Conservation (phyloP, 768 basidiomycete species). For the Paxillus ammoniavirescens region DNA sequence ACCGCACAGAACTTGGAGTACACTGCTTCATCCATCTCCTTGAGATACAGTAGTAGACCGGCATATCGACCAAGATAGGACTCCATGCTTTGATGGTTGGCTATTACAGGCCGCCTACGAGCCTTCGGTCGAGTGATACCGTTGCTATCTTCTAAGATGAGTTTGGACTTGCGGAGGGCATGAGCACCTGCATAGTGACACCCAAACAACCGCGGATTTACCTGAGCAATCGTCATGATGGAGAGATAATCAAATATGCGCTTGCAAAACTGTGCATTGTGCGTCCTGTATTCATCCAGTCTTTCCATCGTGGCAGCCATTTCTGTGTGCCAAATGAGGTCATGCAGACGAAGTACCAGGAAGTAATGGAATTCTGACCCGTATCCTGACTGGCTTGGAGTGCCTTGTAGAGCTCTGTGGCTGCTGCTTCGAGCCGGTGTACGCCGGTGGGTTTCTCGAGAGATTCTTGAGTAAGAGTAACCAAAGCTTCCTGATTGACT, state of each 20-base stretch:
- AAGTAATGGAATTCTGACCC: constrained; percentile 42
- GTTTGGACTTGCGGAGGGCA: constrained; percentile 49
- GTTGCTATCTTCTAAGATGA: constrained; percentile 61
- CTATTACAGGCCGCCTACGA: constrained; percentile 46
- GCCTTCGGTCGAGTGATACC: constrained; percentile 50
- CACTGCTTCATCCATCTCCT: constrained; percentile 90
- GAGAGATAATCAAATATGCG: constrained; percentile 85
- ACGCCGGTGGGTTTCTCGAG: constrained; percentile 79
- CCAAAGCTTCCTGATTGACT: constrained; percentile 75
- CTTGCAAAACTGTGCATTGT: constrained; percentile 93
- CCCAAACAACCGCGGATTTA: constrained; percentile 29
- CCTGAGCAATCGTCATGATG: constrained; percentile 92
- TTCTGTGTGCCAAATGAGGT: constrained; percentile 43
- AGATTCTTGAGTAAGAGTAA: constrained; percentile 84
- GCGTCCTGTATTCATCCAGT: constrained; percentile 84
- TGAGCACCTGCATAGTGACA: constrained; percentile 4
- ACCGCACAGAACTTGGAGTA: constrained; percentile 92
- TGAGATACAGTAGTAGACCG: constrained; percentile 87
- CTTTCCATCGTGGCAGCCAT: constrained; percentile 98
- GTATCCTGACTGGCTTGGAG: constrained; percentile 86
- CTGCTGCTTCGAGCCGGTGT: constrained; percentile 75
- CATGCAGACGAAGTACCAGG: neutral
- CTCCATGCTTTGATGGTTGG: constrained; percentile 74
- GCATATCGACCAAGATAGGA: constrained; percentile 83
- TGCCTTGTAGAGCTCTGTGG: constrained; percentile 91